Evolutionary conservation across 1,139 yeast species (phyloP).

Genomic region (Meyerozyma elateridarum): DNA sequence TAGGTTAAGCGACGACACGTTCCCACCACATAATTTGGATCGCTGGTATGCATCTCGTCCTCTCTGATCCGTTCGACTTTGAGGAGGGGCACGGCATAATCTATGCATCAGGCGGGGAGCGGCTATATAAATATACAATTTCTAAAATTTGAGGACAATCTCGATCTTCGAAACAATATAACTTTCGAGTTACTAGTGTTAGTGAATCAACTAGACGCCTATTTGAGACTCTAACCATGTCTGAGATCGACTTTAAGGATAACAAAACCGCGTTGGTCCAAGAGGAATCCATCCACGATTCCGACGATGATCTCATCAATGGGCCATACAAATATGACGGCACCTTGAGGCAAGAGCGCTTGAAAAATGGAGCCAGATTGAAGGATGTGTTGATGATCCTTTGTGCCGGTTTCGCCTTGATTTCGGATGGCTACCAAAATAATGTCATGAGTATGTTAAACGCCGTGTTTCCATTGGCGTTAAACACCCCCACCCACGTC

Average conservation of each 20-base stretch:
- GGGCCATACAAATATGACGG: constrained; percentile 25
- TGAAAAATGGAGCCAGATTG: constrained; percentile 22
- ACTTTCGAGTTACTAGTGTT: too few species aligned
- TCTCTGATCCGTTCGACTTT: too few species aligned
- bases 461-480: constrained; percentile 34
- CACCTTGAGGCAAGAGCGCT: constrained; percentile 29
- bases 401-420: constrained; percentile 56
- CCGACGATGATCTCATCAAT: constrained; percentile 2
- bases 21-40: too few species aligned
- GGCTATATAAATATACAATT: too few species aligned
- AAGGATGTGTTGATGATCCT: constrained; percentile 39
- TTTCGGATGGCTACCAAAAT: constrained; percentile 63
- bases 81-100: too few species aligned
- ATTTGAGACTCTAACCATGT: neutral
- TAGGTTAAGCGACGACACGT: too few species aligned
- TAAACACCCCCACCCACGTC: constrained; percentile 34
- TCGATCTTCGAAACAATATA: too few species aligned
- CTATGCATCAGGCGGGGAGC: too few species aligned
- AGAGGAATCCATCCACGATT: neutral
- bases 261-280: neutral
- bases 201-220: too few species aligned
- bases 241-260: neutral
- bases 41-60: too few species aligned
- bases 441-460: constrained; percentile 59
- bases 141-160: too few species aligned